These are phyloP conservation scores for Seiridium unicorne DNA, from an alignment of 2,329 filamentous ascomycete species.

Conservation along the genomic window DNA sequence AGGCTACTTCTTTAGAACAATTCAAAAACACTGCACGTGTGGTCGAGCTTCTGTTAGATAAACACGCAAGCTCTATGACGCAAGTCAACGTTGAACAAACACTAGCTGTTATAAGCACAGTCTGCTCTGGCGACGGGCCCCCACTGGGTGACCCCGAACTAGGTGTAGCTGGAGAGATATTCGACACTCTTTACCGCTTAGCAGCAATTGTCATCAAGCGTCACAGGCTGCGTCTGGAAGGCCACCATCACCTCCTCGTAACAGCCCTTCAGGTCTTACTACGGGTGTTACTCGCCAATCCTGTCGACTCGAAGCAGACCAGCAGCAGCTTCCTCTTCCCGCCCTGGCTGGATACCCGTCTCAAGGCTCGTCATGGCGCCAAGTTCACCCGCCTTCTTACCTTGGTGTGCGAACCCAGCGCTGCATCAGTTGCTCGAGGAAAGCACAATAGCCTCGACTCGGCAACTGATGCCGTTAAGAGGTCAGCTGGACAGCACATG, in stretches of 20 bases:
- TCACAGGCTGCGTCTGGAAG: slow-evolving; percentile 59
- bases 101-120: slow-evolving; percentile 40
- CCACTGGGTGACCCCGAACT: slow-evolving; percentile 11
- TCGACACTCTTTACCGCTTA: slow-evolving; percentile 49
- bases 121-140: slow-evolving; percentile 25
- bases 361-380: slow-evolving; percentile 43
- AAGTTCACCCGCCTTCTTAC: slow-evolving; percentile 56
- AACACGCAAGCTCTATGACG: slow-evolving; percentile 46
- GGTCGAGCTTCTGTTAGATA: slow-evolving; percentile 44
- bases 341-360: slow-evolving; percentile 35
- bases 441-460: slow-evolving; percentile 51
- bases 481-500: slow-evolving; percentile 61
- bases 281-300: slow-evolving; percentile 44
- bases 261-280: slow-evolving; percentile 56
- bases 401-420: slow-evolving; percentile 58
- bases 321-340: slow-evolving; percentile 18
- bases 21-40: slow-evolving; percentile 24
- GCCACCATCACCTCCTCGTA: slow-evolving; percentile 60
- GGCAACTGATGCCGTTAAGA: slow-evolving; percentile 59
- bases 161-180: slow-evolving; percentile 33
- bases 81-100: slow-evolving; percentile 59
- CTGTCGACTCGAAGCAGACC: slow-evolving; percentile 17
- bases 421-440: slow-evolving; percentile 50
- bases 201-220: slow-evolving; percentile 57
- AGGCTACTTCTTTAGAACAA: slow-evolving; percentile 20